Base-by-base conservation (phyloP, 352 stramenopile genomes). In the Blastocystis sp. region DNA sequence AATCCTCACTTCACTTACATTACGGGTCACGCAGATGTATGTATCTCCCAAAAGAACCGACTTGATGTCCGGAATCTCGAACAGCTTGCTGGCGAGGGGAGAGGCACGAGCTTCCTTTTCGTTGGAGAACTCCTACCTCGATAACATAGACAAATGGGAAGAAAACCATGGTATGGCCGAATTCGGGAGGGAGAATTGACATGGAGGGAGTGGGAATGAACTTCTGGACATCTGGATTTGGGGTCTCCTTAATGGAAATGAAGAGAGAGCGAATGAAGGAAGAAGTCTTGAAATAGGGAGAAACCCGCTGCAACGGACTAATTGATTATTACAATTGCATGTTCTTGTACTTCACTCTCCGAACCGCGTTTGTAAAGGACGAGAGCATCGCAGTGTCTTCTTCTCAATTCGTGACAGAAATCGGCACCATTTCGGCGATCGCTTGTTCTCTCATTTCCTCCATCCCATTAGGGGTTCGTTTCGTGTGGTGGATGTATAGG, bases 171-270 rank as follows among this genome's bases (percentile, higher is more conserved):
- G 76, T 86, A 59, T 86, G 52, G 10, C 48, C 78, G 38, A 84
- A 88, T 48, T 89, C 86, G 7, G 45, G n/a, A n/a, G 62, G 71
- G 28, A 86, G 71, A 60, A 88, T 81, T 4, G 62, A n/a, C 4
- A 71, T 89, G 23, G 52, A 17, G 62, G 66, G 71, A 64, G 56
- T 94, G 3, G 96, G 96, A 28, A 98, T 89, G 90, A 99, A 99
- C 91, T 99, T 99, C 89, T 99, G 91, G 88, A 93, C 96, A 90
- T 96, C 93, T 66, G 97, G 96, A 91, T 99, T 99, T 1, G 97
- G 97, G 65, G 97, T 99, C 45, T 93, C 90, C 90, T 97, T 95
- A 56, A 96, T 98, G 92, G 98, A 94, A 90, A 99, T 98, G 91
- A 99, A 99, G 89, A 99, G 74, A 45, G 38, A 34, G 2, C 89